phyloP scores from a whole-genome alignment of 345 rosid genomes.

The Ceriops zippeliana region DNA sequence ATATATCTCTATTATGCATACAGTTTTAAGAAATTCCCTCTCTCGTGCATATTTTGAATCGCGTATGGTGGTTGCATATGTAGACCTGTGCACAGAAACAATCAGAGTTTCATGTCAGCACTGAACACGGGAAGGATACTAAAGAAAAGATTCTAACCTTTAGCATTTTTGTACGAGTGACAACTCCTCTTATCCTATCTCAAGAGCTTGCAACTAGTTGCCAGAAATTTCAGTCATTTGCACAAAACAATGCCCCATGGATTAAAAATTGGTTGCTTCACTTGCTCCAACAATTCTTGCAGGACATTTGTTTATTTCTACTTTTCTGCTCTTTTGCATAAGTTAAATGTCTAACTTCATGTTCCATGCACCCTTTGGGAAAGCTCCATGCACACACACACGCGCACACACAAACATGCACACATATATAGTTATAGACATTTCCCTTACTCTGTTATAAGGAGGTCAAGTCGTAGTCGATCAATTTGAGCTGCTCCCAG shows the following conservation, averaged over 20 bases:
- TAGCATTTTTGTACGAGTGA: not conserved
- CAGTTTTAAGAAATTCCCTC: slow-evolving; percentile 93
- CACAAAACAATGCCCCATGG: not conserved
- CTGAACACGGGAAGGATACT: not conserved
- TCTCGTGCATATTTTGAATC: slow-evolving; percentile 89
- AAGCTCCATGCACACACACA: too few relatives aligned
- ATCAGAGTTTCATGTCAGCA: not conserved
- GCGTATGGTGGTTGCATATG: slow-evolving; percentile 87
- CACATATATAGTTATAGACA: not conserved
- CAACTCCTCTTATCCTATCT: not conserved
- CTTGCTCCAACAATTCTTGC: too few relatives aligned
- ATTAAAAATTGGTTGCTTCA: too few relatives aligned
- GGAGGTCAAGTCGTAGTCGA: slow-evolving; percentile 72
- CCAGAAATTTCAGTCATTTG: not conserved
- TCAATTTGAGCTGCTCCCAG: slow-evolving; percentile 98
- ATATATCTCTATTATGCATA: slow-evolving; percentile 35
- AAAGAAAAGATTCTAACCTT: not conserved
- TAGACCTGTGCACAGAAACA: slow-evolving; percentile 48
- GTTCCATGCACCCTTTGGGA: too few relatives aligned
- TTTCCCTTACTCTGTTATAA: slow-evolving; percentile 78
- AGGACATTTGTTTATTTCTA: too few relatives aligned
- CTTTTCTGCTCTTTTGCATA: too few relatives aligned
- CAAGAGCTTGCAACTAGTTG: not conserved
- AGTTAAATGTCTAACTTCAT: too few relatives aligned
- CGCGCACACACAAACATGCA: not conserved